Base-by-base conservation (phyloP, 2,329 filamentous ascomycete species). In the Fusarium sp. region DNA sequence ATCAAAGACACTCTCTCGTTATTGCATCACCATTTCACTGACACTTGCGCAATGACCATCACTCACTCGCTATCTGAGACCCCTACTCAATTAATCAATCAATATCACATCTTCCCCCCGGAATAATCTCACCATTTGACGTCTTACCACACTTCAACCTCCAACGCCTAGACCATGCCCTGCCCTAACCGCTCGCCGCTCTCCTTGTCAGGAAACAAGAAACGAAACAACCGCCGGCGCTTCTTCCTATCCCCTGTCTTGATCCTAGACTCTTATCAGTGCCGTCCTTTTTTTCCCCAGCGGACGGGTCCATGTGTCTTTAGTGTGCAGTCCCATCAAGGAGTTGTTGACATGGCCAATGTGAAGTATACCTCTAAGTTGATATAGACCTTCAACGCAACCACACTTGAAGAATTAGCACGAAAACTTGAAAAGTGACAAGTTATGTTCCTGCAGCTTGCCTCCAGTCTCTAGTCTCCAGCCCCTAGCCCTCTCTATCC, bases 141-240 rank as follows among this genome's bases (percentile, higher is more conserved):
- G 42, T 45, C 56, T 52, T 66, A 61, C 62, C 44, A 60, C 53
- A 48, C 61, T 45, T 30, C 39, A 46, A 63, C 20, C 40, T 24
- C 46, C 32, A 21, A 26, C 34, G 32, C 60, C 62, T 49, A 40
- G 54, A 20, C 57, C 46, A 50, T 55, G 32, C 46, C 53, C 57
- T 59, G 32, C 26, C 55, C 67, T 71, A 71, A 63, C 65, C 70
- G 70, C 70, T 69, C 59, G 60, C 65, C 70, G 70, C 70, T 69
- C 59, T 69, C 62, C 67, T 46, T 54, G 67, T 56, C 67, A 60
- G 59, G 60, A 70, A 73, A 70, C 70, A 68, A 64, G 60, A 73
- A 73, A 73, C 70, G 70, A 73, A 73, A 73, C 70, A 73, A 70
- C 51, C 70, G 70, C 70, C 50, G 61, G 70, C 70, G 70, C 70